phyloP scores from a whole-genome alignment of 495 filamentous ascomycete genomes.

The Penicillium samsonianum region DNA sequence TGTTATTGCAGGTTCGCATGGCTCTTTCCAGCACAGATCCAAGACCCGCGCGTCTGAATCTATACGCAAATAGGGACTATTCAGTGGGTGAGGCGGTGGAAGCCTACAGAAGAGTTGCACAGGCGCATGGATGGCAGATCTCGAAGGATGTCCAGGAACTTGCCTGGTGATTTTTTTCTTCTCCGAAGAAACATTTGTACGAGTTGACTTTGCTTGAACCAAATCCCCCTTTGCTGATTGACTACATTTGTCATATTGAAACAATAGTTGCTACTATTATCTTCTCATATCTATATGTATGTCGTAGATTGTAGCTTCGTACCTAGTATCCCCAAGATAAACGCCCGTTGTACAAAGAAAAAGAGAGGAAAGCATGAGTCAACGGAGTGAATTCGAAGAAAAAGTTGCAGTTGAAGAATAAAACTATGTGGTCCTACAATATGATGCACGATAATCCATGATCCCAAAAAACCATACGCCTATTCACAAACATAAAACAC shows the following conservation, averaged over 20 bases:
- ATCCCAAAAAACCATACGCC: not conserved
- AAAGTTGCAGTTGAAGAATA: not conserved
- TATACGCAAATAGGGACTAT: slow-evolving; percentile 52
- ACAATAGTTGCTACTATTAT: not conserved
- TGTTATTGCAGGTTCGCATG: slow-evolving; percentile 80
- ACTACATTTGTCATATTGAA: not conserved
- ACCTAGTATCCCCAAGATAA: not conserved
- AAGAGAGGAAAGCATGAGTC: not conserved
- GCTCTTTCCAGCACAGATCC: slow-evolving; percentile 71
- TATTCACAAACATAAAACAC: not conserved
- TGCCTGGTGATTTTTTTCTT: slow-evolving; percentile 16
- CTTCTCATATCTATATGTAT: not conserved
- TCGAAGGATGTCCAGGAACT: slow-evolving; percentile 32
- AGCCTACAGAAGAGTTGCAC: slow-evolving; percentile 69
- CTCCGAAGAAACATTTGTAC: not conserved
- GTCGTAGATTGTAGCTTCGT: not conserved
- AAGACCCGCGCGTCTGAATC: slow-evolving; percentile 65
- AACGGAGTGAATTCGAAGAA: not conserved
- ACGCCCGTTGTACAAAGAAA: not conserved
- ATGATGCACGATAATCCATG: not conserved
- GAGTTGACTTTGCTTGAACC: not conserved
- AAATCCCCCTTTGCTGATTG: not conserved
- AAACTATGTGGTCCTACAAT: not conserved
- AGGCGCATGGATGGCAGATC: slow-evolving; percentile 58
- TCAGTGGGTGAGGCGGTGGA: slow-evolving; percentile 67